phyloP scores from a whole-genome alignment of 495 filamentous ascomycete species.

The Penicillium coffeae region DNA sequence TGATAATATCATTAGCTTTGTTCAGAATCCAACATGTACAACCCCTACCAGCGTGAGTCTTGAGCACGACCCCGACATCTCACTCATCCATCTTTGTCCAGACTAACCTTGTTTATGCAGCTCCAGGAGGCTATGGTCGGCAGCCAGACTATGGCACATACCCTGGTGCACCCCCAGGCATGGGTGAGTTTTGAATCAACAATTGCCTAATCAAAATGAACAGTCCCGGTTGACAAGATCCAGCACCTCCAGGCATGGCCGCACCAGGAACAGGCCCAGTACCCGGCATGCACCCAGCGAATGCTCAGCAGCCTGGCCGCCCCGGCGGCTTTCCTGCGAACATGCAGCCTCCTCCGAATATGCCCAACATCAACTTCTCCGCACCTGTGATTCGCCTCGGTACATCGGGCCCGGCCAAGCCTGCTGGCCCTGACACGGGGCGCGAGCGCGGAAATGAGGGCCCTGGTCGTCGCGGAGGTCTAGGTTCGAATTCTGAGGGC shows the following conservation, averaged over 20 bases:
- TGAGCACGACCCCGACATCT: too few species aligned
- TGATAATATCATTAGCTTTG: too few species aligned
- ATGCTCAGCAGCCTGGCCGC: slow-evolving; percentile 62
- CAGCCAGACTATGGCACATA: slow-evolving; percentile 70
- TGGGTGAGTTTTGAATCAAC: slow-evolving; percentile 58
- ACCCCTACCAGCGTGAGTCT: slow-evolving; percentile 69
- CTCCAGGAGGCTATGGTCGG: slow-evolving; percentile 59
- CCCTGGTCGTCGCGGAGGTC: slow-evolving; percentile 57
- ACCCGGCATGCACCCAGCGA: slow-evolving; percentile 75
- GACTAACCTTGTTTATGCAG: slow-evolving; percentile 21
- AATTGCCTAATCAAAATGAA: neutral
- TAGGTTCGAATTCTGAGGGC: slow-evolving; percentile 65
- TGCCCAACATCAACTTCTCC: slow-evolving; percentile 97
- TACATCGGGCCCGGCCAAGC: slow-evolving; percentile 61
- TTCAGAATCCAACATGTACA: too few species aligned
- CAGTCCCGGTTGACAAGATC: slow-evolving; percentile 14
- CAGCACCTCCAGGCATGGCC: slow-evolving; percentile 41
- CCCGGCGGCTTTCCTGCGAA: slow-evolving; percentile 74
- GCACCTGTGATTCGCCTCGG: slow-evolving; percentile 95
- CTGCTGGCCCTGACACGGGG: slow-evolving; percentile 49
- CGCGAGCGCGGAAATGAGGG: slow-evolving; percentile 47
- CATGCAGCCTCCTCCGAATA: slow-evolving; percentile 87
- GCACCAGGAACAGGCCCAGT: slow-evolving; percentile 76
- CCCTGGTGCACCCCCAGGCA: slow-evolving; percentile 77
- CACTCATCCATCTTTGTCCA: too few species aligned